These are phyloP conservation scores for Penicillium sclerotigenum DNA, from an alignment of 2,329 filamentous ascomycete genomes.

Conservation along the genomic window DNA sequence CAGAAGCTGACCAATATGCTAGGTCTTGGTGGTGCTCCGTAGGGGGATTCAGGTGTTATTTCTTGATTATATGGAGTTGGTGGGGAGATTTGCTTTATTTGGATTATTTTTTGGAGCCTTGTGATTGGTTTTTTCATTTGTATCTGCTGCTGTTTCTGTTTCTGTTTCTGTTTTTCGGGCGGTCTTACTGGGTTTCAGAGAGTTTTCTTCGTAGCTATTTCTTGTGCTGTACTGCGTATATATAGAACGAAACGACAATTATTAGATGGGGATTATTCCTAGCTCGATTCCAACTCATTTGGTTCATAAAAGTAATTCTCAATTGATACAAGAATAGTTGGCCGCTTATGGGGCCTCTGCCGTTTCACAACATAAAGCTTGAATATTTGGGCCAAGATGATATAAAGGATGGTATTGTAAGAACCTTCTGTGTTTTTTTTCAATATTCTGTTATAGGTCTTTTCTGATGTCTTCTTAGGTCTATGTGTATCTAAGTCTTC, in stretches of 20 bases:
- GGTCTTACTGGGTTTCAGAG: not conserved
- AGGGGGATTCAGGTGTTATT: not conserved
- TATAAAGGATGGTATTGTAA: too few relatives aligned
- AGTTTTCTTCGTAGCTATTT: not conserved
- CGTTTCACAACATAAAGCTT: too few relatives aligned
- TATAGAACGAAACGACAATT: not conserved
- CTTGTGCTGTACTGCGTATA: not conserved
- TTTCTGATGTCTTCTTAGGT: too few relatives aligned
- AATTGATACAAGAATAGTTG: too few relatives aligned
- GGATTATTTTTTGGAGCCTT: not conserved
- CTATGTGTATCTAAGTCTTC: too few relatives aligned
- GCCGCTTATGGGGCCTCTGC: too few relatives aligned
- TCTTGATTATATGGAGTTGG: not conserved
- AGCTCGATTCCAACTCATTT: not conserved
- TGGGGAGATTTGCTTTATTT: not conserved
- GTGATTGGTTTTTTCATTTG: not conserved
- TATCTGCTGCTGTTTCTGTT: not conserved
- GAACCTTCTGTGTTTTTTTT: too few relatives aligned
- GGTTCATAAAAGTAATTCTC: not conserved
- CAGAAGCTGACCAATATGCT: not conserved
- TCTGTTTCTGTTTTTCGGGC: not conserved
- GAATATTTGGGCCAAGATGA: too few relatives aligned
- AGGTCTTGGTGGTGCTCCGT: constrained; percentile 14
- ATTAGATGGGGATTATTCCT: not conserved
- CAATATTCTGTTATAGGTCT: too few relatives aligned